A percentile compares a stretch with the other conserved stretches of the same genome.
Evolutionary conservation across 2,329 filamentous ascomycete genomes (phyloP).

Genomic region (Rutstroemia sp.): DNA sequence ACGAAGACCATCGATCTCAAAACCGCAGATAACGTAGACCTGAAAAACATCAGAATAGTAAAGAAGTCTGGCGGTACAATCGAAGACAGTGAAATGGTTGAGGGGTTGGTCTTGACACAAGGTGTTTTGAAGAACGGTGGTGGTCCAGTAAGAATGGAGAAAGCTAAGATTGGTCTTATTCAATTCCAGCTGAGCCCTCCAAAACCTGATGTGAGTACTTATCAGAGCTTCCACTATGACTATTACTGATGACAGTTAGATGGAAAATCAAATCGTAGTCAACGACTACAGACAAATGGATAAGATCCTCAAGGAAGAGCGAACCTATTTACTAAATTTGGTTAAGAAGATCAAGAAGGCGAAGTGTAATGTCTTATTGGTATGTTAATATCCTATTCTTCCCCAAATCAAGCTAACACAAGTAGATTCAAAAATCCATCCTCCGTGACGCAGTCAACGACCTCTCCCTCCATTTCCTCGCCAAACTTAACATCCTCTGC

Average conservation of each 20-base stretch:
- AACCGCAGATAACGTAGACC: slow-evolving; percentile 91
- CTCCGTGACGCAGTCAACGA: slow-evolving; percentile 97
- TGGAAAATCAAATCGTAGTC: slow-evolving; percentile 99
- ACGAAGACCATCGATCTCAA: slow-evolving; percentile 93
- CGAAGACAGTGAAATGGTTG: slow-evolving; percentile 95
- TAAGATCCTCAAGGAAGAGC: slow-evolving; percentile 99
- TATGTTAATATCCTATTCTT: neutral
- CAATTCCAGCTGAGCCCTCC: slow-evolving; percentile 98
- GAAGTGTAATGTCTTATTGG: slow-evolving; percentile 77
- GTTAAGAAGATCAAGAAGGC: slow-evolving; percentile 99
- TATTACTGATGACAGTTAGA: slow-evolving; percentile 42
- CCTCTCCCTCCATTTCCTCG: slow-evolving; percentile 91
- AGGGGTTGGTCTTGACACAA: slow-evolving; percentile 88
- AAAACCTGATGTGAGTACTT: slow-evolving; percentile 73
- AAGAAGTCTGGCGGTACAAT: slow-evolving; percentile 98
- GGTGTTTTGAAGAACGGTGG: slow-evolving; percentile 88
- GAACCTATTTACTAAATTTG: slow-evolving; percentile 95
- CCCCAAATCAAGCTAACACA: neutral
- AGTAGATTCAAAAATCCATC: slow-evolving; percentile 94
- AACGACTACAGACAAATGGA: slow-evolving; percentile 99
- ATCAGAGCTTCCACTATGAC: neutral
- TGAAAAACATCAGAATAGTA: slow-evolving; percentile 92
- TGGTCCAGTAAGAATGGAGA: slow-evolving; percentile 88
- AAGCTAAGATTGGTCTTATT: slow-evolving; percentile 92
- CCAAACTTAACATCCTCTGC: slow-evolving; percentile 90